Evolutionary conservation across 2,329 filamentous ascomycete genomes (phyloP).

Genomic region (Xylariaceae sp.): DNA sequence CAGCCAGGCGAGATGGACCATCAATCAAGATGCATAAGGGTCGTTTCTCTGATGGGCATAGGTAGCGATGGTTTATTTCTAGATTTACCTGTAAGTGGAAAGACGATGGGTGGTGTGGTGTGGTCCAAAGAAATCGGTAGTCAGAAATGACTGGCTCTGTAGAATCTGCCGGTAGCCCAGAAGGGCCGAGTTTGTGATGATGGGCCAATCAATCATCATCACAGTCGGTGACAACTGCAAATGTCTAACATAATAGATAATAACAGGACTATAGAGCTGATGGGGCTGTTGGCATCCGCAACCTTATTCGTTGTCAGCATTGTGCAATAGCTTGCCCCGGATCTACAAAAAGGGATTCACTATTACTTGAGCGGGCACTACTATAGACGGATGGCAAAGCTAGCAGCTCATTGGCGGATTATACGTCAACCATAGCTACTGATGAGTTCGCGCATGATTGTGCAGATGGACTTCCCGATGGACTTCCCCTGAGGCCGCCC

Average conservation of each 20-base stretch:
- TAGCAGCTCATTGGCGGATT: constrained; percentile 19
- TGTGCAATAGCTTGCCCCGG: constrained; percentile 16
- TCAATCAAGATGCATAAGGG: constrained; percentile 5
- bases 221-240: constrained; percentile 3
- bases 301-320: constrained; percentile 3
- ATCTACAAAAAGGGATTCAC: constrained; percentile 9
- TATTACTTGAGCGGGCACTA: neutral
- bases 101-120: constrained; percentile 4
- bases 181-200: neutral
- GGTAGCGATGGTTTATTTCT: neutral
- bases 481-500: constrained; percentile 15
- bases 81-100: neutral
- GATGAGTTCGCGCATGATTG: constrained; percentile 6
- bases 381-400: constrained; percentile 7
- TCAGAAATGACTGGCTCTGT: constrained; percentile 15
- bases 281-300: neutral
- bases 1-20: neutral
- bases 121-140: neutral
- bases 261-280: neutral
- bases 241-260: neutral
- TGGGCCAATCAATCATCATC: constrained; percentile 16
- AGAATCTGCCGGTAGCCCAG: constrained; percentile 20
- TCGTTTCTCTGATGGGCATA: constrained; percentile 1
- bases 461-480: constrained; percentile 2
- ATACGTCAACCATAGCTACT: constrained; percentile 13